Base-by-base conservation (phyloP, 805 yeast species). In the Saccharomycopsis fodiens region DNA sequence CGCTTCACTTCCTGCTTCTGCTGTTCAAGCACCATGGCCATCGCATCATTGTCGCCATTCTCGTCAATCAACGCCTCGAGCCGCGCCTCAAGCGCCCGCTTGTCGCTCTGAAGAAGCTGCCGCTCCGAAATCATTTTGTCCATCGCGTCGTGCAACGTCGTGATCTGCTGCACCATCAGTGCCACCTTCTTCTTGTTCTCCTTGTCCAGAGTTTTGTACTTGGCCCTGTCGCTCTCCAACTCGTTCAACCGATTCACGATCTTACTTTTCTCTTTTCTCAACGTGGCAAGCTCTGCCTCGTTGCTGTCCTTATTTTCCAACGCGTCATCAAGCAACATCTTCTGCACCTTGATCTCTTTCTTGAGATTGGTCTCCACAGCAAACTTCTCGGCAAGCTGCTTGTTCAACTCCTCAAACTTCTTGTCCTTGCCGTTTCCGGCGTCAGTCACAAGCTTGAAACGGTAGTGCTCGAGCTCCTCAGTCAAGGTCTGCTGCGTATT, bases 361-460 rank as follows among this genome's bases (percentile, higher is more conserved):
- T 79, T 75, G 45, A 82, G 59, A 25, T 73, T 76, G 1, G 86
- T 78, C 59, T 86, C 95, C 32, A 68, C 70, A 54, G 79, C 78
- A 63, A 79, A 66, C 52, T 76, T 72, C 45, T 67, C 65, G 31
- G 71, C 67, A 32, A 85, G 57, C 39, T 78, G 79, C 30, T 67
- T 67, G 51, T 73, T 76, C 47, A 84, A 58, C 41, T 67, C 64
- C 43, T 73, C 70, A 41, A 82, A 64, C 54, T 84, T 84, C 17
- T 62, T 61, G 23, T 68, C 66, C 42, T 68, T 70, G 21, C 39
- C 29, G 34, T 67, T 68, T 23, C 67, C 68, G 3, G 62, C 57
- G 15, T 65, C 69, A 3, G 59, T 62, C 21, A 63, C 61, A 39
- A 72, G 62, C 25, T 73, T 69, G 41, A 67, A 72, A 40, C 70